These are phyloP conservation scores for Irpex sp. DNA, from an alignment of 1,284 basidiomycete genomes.

Conservation along the genomic window DNA sequence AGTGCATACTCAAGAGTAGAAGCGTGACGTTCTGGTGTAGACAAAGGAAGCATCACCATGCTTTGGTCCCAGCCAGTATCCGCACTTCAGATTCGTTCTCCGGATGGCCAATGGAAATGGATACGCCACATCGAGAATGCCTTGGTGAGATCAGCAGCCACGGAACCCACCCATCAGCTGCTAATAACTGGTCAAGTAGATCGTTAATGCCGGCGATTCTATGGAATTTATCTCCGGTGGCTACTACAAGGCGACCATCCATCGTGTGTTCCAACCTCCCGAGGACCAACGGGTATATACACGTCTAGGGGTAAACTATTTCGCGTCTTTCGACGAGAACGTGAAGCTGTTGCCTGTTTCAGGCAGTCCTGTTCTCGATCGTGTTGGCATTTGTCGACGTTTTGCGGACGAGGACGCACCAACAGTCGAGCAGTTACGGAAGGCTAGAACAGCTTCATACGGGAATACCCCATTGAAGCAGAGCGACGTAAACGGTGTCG, in stretches of 20 bases:
- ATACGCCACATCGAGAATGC: slow-evolving; percentile 58
- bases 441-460: slow-evolving; percentile 34
- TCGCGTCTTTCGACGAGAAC: slow-evolving; percentile 32
- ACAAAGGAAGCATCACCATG: slow-evolving; percentile 54
- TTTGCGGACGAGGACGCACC: slow-evolving; percentile 32
- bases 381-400: slow-evolving; percentile 27
- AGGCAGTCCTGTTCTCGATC: slow-evolving; percentile 29
- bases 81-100: slow-evolving; percentile 51
- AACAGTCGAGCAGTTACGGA: slow-evolving; percentile 35
- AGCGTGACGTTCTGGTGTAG: slow-evolving; percentile 25
- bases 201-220: slow-evolving; percentile 41
- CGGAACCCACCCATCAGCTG: neutral
- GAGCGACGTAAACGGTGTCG: slow-evolving; percentile 29
- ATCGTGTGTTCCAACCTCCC: slow-evolving; percentile 46
- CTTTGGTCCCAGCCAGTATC: slow-evolving; percentile 60
- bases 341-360: slow-evolving; percentile 26
- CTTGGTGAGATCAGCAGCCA: slow-evolving; percentile 33
- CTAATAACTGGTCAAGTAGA: slow-evolving; percentile 13
- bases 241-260: slow-evolving; percentile 40
- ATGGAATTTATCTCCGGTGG: slow-evolving; percentile 41
- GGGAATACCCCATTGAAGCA: slow-evolving; percentile 29
- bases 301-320: slow-evolving; percentile 42
- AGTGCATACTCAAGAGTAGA: too few relatives aligned
- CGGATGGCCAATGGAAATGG: slow-evolving; percentile 54
- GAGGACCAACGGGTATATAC: slow-evolving; percentile 41